Conservation (phyloP, 257 asterid genomes). For the Jacaranda copaia region DNA sequence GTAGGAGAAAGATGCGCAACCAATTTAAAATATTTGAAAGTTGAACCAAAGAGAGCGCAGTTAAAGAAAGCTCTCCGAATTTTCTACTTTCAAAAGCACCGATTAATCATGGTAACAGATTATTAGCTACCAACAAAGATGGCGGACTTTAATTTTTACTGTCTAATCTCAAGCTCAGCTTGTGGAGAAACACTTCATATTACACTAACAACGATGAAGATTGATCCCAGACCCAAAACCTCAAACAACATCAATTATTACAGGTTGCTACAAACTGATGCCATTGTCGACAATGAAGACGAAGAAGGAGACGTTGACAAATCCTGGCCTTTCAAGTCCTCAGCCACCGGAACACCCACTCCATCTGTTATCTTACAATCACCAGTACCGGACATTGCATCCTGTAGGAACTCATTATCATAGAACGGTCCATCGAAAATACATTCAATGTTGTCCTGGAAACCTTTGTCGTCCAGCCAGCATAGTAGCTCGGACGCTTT, state of each 20-base stretch:
- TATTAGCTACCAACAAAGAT: neutral
- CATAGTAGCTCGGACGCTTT: conserved; percentile 47
- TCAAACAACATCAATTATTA: neutral
- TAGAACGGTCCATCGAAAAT: conserved; percentile 44
- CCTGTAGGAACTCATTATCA: conserved; percentile 40
- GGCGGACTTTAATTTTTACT: neutral
- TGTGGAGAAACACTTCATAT: conserved; percentile 6
- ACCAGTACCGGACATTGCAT: conserved; percentile 38
- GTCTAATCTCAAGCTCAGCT: conserved; percentile 9
- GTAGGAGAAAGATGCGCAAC: too few species aligned
- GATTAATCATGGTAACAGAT: neutral
- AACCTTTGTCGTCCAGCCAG: conserved; percentile 44
- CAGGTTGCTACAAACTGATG: conserved; percentile 43
- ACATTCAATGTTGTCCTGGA: conserved; percentile 55
- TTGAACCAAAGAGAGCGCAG: neutral
- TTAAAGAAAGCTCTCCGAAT: neutral
- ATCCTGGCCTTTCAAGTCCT: conserved; percentile 36
- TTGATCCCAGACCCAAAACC: neutral
- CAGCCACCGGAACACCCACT: neutral
- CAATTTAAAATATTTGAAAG: too few species aligned
- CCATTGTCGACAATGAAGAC: conserved; percentile 50
- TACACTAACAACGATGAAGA: neutral
- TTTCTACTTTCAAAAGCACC: neutral
- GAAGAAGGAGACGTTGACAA: conserved; percentile 42
- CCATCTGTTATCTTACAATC: conserved; percentile 3